Conservation (phyloP, 371 early-diverging fungal species). For the Choanephora cucurbitarum region DNA sequence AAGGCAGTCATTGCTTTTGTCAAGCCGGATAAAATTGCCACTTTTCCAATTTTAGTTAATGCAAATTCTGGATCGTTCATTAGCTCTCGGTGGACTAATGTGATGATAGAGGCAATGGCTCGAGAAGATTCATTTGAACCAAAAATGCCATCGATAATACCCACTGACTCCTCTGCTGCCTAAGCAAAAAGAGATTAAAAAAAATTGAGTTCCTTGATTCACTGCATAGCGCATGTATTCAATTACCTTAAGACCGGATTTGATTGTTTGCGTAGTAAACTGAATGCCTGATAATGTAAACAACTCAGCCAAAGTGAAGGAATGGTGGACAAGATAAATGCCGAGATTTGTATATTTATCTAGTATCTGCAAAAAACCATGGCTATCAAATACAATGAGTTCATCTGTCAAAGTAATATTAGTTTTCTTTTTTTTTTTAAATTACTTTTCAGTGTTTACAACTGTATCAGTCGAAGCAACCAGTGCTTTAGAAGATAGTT, state of each 20-base stretch:
- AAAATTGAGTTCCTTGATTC: no score
- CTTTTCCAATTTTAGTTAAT: conserved; percentile 56
- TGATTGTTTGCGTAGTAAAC: conserved; percentile 70
- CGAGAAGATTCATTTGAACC: conserved; percentile 87
- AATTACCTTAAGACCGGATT: conserved; percentile 67
- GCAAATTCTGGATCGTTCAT: conserved; percentile 62
- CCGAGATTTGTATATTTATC: conserved; percentile 73
- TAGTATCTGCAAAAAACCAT: conserved; percentile 60
- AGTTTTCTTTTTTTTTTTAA: no score
- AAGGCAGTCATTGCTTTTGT: conserved; percentile 80
- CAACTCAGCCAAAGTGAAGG: conserved; percentile 80
- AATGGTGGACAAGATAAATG: conserved; percentile 68
- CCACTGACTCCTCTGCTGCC: conserved; percentile 87
- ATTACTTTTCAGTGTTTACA: conserved; percentile 23
- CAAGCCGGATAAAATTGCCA: conserved; percentile 67
- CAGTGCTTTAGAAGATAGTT: conserved; percentile 19
- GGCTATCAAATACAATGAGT: conserved; percentile 26
- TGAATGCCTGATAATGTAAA: conserved; percentile 80
- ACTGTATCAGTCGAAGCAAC: conserved; percentile 1
- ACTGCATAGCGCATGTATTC: no score
- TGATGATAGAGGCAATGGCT: conserved; percentile 77
- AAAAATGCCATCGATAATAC: conserved; percentile 85
- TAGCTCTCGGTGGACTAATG: conserved; percentile 69
- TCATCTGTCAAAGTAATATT: no score
- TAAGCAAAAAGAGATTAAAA: conserved; percentile 20